Base-by-base conservation (phyloP, 805 yeast genomes). In the Candida ipomoeae region DNA sequence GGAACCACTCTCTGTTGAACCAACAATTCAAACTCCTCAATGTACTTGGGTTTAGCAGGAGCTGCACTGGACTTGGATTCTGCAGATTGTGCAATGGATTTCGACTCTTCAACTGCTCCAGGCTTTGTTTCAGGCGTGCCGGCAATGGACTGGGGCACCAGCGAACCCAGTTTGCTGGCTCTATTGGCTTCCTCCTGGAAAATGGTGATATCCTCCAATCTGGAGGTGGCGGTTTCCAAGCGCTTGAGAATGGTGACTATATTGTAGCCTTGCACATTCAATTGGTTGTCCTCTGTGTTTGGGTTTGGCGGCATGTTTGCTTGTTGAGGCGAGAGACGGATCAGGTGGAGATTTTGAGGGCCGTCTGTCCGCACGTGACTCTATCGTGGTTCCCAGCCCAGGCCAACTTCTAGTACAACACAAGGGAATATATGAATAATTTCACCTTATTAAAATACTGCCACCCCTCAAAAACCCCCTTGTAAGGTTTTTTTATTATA, bases 181-280 rank as follows among this genome's bases (percentile, higher is more conserved):
- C 69, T 71, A 47, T 73, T 62, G 44, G 79, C 74, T 36, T 80
- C 82, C 59, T 84, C 88, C 63, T 89, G 96, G 65, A 78, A 84
- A 48, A 86, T 78, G 31, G 95, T 88, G 42, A 90, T 83, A 66
- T 90, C 97, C 63, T 90, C 97, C 58, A 90, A 80, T 44, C 97
- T 82, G 5, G 96, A 85, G 8, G 97, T 89, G 34, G 97, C 97
- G 14, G 96, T 92, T 67, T 90, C 97, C 60, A 90, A 80, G 57
- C 96, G 79, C 62, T 64, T 73, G 51, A 73, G 70, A 49, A 90
- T 78, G 42, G 96, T 90, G 40, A 87, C 87, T 55, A 90, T 75
- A 64, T 89, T 90, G 74, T 85, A 88, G n/a, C 95, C 96, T 62
- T 85, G 94, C 50, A 85, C 80, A 52, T 79, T 77, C 62, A 78